phyloP scores from a whole-genome alignment of 73 alveolate species.

The Breviolum minutum region DNA sequence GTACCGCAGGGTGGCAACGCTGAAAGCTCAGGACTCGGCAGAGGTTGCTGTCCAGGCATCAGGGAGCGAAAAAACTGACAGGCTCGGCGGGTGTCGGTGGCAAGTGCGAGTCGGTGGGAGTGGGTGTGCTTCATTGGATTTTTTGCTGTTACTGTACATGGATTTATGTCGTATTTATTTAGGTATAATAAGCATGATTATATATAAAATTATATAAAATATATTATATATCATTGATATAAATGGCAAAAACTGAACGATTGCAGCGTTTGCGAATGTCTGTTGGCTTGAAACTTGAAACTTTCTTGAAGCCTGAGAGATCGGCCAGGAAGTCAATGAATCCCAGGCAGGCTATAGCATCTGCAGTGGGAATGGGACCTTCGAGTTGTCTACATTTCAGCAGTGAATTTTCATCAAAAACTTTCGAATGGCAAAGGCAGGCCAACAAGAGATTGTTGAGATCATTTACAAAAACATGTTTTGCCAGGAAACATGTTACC shows the following conservation, averaged over 20 bases:
- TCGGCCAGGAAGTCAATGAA: constrained; percentile 31
- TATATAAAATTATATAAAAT: no score
- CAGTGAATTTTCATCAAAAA: neutral
- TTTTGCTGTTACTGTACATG: no score
- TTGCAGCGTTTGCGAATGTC: no score
- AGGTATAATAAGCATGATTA: no score
- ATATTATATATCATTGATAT: no score
- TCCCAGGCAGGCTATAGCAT: neutral
- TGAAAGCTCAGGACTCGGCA: constrained; percentile 3
- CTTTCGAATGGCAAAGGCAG: neutral
- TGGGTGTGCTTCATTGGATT: no score
- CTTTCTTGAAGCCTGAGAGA: no score
- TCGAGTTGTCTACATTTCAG: neutral
- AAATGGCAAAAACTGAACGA: no score
- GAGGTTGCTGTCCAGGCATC: neutral
- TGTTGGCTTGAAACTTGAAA: no score
- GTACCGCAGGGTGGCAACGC: no score
- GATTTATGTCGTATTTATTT: no score
- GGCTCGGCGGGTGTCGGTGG: neutral
- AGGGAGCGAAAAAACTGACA: neutral
- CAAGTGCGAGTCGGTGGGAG: no score
- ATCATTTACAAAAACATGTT: neutral
- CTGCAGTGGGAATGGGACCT: neutral
- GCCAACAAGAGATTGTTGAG: neutral
- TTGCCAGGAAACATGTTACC: constrained; percentile 82